Evolutionary conservation across 1,284 basidiomycete species (phyloP).

Genomic region (Thecaphora frezii): DNA sequence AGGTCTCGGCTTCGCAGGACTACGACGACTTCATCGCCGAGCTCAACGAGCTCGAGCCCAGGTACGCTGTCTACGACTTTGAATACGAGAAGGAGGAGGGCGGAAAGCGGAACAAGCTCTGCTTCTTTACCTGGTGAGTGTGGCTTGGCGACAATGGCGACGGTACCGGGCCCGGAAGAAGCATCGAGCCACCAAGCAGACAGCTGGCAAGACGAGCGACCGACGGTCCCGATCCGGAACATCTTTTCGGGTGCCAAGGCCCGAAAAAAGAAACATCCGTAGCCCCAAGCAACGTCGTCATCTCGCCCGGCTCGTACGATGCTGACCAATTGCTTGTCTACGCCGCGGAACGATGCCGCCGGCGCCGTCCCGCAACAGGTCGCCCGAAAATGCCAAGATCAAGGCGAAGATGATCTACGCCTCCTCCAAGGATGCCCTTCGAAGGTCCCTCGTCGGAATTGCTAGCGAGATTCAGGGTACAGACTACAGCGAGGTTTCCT

Average conservation of each 20-base stretch:
- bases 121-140: constrained; percentile 76
- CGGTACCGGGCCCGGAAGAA: too few relatives aligned
- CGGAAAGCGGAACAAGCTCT: constrained; percentile 86
- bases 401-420: constrained; percentile 94
- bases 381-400: constrained; percentile 82
- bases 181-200: too few relatives aligned
- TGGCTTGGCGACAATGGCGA: neutral
- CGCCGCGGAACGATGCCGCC: too few relatives aligned
- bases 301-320: too few relatives aligned
- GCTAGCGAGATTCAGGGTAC: constrained; percentile 84
- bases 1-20: constrained; percentile 58
- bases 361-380: constrained; percentile 65
- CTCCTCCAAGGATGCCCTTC: constrained; percentile 84
- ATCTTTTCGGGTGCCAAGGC: too few relatives aligned
- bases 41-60: constrained; percentile 75
- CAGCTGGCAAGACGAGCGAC: too few relatives aligned
- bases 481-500: constrained; percentile 74
- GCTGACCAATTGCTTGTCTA: neutral
- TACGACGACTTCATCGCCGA: constrained; percentile 79
- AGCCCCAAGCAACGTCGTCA: too few relatives aligned
- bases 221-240: too few relatives aligned
- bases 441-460: constrained; percentile 71
- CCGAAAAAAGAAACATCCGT: too few relatives aligned
- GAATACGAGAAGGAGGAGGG: constrained; percentile 77
- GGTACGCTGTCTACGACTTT: constrained; percentile 92